These are phyloP conservation scores for Cladosporium sp. DNA, from an alignment of 2,329 filamentous ascomycete genomes.

Conservation along the genomic window DNA sequence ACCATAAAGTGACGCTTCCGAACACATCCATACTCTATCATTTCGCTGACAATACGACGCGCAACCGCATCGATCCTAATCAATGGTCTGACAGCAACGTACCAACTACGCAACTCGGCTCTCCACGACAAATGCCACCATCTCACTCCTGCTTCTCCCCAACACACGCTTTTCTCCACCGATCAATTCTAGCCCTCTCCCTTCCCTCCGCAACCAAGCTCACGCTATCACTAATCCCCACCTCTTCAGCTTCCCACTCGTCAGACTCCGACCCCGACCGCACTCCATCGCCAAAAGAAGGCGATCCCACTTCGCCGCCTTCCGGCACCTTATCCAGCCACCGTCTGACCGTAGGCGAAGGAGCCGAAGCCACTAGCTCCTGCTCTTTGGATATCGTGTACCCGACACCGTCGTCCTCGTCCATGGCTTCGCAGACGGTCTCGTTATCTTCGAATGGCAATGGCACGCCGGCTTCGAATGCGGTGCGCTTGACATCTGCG, in stretches of 20 bases:
- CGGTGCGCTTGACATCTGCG: constrained; percentile 19
- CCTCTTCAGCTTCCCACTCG: constrained; percentile 23
- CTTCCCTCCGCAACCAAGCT: constrained; percentile 28
- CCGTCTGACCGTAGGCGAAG: constrained; percentile 8
- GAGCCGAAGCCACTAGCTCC: constrained; percentile 1
- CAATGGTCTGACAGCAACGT: neutral
- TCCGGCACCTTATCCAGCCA: constrained; percentile 14
- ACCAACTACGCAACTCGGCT: neutral
- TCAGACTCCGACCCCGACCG: constrained; percentile 17
- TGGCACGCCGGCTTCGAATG: constrained; percentile 21
- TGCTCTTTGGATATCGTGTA: constrained; percentile 9
- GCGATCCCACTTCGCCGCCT: neutral
- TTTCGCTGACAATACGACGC: neutral
- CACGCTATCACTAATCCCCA: constrained; percentile 28
- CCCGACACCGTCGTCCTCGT: neutral
- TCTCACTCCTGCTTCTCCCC: neutral
- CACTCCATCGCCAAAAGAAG: neutral
- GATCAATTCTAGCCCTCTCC: constrained; percentile 27
- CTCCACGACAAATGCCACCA: neutral
- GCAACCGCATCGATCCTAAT: neutral
- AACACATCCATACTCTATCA: neutral
- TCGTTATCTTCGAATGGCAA: constrained; percentile 23
- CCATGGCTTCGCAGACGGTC: neutral
- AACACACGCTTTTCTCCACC: constrained; percentile 23
- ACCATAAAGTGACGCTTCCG: neutral